Base-by-base conservation (phyloP, 2,329 filamentous ascomycete genomes). In the Coleophoma cylindrospora region DNA sequence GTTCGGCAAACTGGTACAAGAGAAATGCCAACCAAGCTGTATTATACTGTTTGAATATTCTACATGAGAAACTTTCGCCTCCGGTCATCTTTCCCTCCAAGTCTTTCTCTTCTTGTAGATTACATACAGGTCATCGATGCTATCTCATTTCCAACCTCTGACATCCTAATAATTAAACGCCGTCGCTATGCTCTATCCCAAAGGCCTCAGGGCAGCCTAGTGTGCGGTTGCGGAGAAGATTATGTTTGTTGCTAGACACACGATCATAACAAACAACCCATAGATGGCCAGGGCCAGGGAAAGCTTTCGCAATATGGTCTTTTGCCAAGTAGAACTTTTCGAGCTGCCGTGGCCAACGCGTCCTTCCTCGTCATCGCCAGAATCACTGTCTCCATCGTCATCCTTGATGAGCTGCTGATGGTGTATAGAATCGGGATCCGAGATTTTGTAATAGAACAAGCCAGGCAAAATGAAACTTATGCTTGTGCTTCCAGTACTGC, bases 361-460 rank as follows among this genome's bases (percentile, higher is more conserved):
- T 51, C 80, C 70, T 0, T 57, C 58, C 54, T 81, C 71, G 0
- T 79, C 74, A 36, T 80, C 80, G 2, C 74, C 75, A 15, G 70
- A 72, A 9, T 76, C 75, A 22, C 76, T 76, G 36, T 80, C 75
- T 56, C 92, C 89, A 60, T 97, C 94, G 57, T 96, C 90, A 62
- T 94, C 91, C 67, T 97, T 97, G 55, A 90, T 74, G 10, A 97
- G 74, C 13, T 87, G 82, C 66, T 96, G 92, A 61, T 96, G 91
- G 55, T 92, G 83, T 27, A 85, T 79, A 41, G 89, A 92, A 49
- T 96, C 87, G 0, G 94, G 94, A 21, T 89, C 84, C 12, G 90
- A 95, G 53, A 99, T 97, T 70, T 97, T 97, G 73, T 97, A 99
- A 70, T 97, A 99, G 68, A 99, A 99, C 4, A 99, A 71, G 0